phyloP scores from a whole-genome alignment of 1,139 yeast species.

The Debaryomyces fabryi region DNA sequence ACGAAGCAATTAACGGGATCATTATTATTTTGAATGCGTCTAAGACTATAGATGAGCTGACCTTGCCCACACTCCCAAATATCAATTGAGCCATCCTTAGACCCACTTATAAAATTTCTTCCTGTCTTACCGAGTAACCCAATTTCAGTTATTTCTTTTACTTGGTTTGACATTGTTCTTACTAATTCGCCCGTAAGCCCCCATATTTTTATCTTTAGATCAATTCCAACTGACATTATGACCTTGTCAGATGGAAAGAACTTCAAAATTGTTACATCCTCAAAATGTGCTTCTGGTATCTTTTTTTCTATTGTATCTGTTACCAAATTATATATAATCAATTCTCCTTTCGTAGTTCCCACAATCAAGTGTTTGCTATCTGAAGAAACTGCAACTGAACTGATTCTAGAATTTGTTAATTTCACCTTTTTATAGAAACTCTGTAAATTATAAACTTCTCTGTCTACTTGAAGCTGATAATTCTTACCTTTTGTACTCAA shows the following conservation, averaged over 20 bases:
- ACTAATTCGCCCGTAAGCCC: slow-evolving; percentile 48
- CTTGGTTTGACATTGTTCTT: slow-evolving; percentile 53
- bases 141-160: slow-evolving; percentile 45
- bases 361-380: slow-evolving; percentile 25
- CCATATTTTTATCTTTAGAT: slow-evolving; percentile 62
- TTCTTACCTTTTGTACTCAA: background rate
- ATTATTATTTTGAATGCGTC: slow-evolving; percentile 30
- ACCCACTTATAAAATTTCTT: slow-evolving; percentile 58
- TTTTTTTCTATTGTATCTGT: slow-evolving; percentile 16
- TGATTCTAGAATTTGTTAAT: background rate
- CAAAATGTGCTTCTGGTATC: slow-evolving; percentile 45
- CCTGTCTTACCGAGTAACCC: slow-evolving; percentile 58
- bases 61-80: slow-evolving; percentile 75
- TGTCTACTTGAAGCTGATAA: slow-evolving; percentile 5
- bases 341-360: slow-evolving; percentile 49
- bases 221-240: slow-evolving; percentile 55
- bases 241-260: slow-evolving; percentile 68
- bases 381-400: slow-evolving; percentile 8
- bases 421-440: slow-evolving; percentile 1
- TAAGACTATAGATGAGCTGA: slow-evolving; percentile 38
- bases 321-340: slow-evolving; percentile 23
- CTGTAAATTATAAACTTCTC: slow-evolving; percentile 6
- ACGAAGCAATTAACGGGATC: slow-evolving; percentile 35
- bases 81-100: slow-evolving; percentile 54
- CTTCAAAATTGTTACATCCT: slow-evolving; percentile 35